Conservation (phyloP, 1,284 basidiomycete genomes). For the Naganishia cerealis region DNA sequence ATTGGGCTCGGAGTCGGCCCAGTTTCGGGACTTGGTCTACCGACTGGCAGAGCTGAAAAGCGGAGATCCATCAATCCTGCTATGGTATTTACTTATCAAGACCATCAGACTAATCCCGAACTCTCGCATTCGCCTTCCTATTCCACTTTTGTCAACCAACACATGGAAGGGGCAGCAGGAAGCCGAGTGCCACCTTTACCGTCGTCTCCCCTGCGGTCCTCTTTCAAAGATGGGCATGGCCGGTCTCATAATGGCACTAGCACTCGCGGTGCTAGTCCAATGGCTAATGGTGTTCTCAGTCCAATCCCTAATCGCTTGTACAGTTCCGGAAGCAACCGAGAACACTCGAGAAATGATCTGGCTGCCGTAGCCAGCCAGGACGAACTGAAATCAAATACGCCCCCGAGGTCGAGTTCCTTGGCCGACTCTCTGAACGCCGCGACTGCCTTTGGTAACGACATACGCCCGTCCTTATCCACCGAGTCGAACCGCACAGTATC, state of each 20-base stretch:
- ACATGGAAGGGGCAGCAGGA: slow-evolving; percentile 43
- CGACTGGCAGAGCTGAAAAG: slow-evolving; percentile 46
- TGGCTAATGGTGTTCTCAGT: slow-evolving; percentile 6
- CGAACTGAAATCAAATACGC: slow-evolving; percentile 26
- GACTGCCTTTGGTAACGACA: slow-evolving; percentile 5
- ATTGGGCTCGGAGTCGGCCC: slow-evolving; percentile 39
- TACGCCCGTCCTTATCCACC: background rate
- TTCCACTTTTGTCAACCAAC: slow-evolving; percentile 37
- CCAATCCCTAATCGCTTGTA: slow-evolving; percentile 26
- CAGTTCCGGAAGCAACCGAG: slow-evolving; percentile 6
- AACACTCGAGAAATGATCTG: slow-evolving; percentile 26
- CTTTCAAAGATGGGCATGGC: slow-evolving; percentile 33
- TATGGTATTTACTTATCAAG: slow-evolving; percentile 43
- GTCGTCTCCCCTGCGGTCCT: slow-evolving; percentile 50
- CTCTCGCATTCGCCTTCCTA: slow-evolving; percentile 8
- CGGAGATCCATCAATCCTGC: slow-evolving; percentile 54
- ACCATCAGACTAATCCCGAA: slow-evolving; percentile 10
- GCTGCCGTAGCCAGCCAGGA: slow-evolving; percentile 10
- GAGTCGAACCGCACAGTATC: slow-evolving; percentile 21
- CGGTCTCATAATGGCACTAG: slow-evolving; percentile 3
- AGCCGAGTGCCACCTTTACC: slow-evolving; percentile 44
- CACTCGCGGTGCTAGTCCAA: slow-evolving; percentile 40
- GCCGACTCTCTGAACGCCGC: slow-evolving; percentile 36
- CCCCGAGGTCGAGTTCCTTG: slow-evolving; percentile 41
- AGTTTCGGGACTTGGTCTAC: slow-evolving; percentile 44